Percentiles rank a stretch among this genome's conserved stretches.
Conservation (phyloP, 352 stramenopile species). For the Paralagenidium karlingii region DNA sequence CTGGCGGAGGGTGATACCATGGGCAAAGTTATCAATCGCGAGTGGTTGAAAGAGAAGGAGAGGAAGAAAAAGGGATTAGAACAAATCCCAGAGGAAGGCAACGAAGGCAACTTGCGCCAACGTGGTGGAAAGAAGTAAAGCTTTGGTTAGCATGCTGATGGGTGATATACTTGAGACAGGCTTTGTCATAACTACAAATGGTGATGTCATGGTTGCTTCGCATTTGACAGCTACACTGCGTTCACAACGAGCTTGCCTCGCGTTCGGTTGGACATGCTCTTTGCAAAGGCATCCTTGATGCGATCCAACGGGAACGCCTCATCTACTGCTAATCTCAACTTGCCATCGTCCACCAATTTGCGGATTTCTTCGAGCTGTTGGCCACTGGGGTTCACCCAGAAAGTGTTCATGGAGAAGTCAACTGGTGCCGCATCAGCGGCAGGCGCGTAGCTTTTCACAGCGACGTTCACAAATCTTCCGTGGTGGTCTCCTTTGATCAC, state of each 20-base stretch:
- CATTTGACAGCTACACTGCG: too few relatives aligned
- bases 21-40: conserved; percentile 56
- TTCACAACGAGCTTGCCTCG: conserved; percentile 77
- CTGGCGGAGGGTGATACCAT: conserved; percentile 58
- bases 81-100: conserved; percentile 15
- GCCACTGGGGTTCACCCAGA: conserved; percentile 16
- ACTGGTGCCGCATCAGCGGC: conserved; percentile 18
- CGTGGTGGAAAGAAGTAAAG: too few relatives aligned
- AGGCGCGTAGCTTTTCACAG: conserved; percentile 21
- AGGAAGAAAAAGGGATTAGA: conserved; percentile 29
- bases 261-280: conserved; percentile 67
- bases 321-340: conserved; percentile 39
- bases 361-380: conserved; percentile 29
- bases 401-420: conserved; percentile 35
- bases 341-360: conserved; percentile 25
- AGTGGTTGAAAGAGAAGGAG: conserved; percentile 27
- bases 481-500: conserved; percentile 15
- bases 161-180: too few relatives aligned
- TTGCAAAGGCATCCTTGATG: conserved; percentile 47
- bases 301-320: conserved; percentile 36
- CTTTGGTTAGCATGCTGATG: too few relatives aligned
- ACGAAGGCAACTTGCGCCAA: too few relatives aligned
- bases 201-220: too few relatives aligned
- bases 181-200: too few relatives aligned
- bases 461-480: too few relatives aligned